phyloP scores from a whole-genome alignment of 2,329 filamentous ascomycete species.

The Colletotrichum paranaense region DNA sequence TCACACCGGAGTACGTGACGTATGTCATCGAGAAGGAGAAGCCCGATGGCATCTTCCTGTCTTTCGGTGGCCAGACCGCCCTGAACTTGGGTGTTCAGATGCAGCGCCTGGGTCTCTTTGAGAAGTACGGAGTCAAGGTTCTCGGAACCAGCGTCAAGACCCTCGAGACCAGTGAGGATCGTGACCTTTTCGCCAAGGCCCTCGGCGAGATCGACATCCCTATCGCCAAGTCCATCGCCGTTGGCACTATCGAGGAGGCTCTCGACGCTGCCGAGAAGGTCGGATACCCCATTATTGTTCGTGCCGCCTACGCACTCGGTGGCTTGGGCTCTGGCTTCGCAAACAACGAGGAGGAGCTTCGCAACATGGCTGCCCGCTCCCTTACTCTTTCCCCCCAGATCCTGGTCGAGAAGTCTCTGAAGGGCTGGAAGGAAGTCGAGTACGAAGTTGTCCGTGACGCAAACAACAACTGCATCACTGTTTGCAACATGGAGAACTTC shows the following conservation, averaged over 20 bases:
- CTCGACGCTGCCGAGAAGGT: constrained; percentile 86
- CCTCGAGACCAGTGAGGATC: constrained; percentile 93
- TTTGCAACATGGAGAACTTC: constrained; percentile 78
- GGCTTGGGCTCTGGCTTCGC: constrained; percentile 97
- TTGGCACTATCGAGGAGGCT: constrained; percentile 90
- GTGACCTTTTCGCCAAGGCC: constrained; percentile 95
- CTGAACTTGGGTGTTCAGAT: constrained; percentile 97
- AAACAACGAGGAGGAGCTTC: constrained; percentile 91
- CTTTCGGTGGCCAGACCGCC: constrained; percentile 96
- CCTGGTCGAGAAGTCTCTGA: constrained; percentile 96
- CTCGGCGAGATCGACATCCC: constrained; percentile 98
- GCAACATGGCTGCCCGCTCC: constrained; percentile 91
- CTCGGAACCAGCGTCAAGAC: constrained; percentile 95
- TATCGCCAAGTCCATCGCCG: constrained; percentile 95
- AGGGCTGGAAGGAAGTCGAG: constrained; percentile 99
- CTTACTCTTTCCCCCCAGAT: constrained; percentile 96
- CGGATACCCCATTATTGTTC: constrained; percentile 97
- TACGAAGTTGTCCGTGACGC: constrained; percentile 98
- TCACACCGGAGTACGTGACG: constrained; percentile 96
- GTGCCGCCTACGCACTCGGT: constrained; percentile 95
- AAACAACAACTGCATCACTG: constrained; percentile 84
- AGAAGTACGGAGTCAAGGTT: constrained; percentile 95
- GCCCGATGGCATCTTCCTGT: constrained; percentile 96
- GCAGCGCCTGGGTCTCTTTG: constrained; percentile 95
- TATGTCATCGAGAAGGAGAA: constrained; percentile 97